Conservation (phyloP, 2,329 filamentous ascomycete species). For the Grosmannia penicillata region DNA sequence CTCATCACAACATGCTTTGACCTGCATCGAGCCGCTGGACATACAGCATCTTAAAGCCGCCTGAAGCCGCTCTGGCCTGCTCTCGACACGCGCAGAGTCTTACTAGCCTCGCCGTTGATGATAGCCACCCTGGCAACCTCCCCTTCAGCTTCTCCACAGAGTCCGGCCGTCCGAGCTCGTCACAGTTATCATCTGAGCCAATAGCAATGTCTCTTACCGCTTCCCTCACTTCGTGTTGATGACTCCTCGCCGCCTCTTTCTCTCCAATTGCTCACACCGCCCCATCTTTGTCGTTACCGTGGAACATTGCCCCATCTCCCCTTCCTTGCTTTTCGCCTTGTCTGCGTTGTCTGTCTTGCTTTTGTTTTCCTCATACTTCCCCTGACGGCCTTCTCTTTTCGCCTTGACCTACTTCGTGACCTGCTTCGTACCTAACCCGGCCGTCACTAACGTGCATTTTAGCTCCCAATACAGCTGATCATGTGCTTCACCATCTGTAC, state of each 20-base stretch:
- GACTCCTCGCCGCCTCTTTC: not conserved
- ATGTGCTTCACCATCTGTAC: not conserved
- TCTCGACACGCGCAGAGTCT: too few species aligned
- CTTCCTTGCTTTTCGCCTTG: not conserved
- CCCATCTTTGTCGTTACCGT: conserved; percentile 3
- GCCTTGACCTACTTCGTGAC: not conserved
- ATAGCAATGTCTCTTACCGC: not conserved
- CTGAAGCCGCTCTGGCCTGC: too few species aligned
- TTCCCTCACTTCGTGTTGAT: not conserved
- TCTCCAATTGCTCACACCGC: conserved; percentile 5
- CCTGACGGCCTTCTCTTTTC: not conserved
- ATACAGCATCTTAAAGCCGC: too few species aligned
- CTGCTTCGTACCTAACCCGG: not conserved
- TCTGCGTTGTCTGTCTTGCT: not conserved
- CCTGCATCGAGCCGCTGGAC: too few species aligned
- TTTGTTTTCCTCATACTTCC: not conserved
- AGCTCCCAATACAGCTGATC: too few species aligned
- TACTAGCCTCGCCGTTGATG: too few species aligned
- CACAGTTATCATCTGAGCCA: not conserved
- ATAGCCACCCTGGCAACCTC: too few species aligned
- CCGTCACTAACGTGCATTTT: too few species aligned
- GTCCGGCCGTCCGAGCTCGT: not conserved
- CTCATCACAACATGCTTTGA: too few species aligned
- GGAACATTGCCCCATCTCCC: not conserved
- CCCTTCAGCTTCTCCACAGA: not conserved